Evolutionary conservation across 2,329 filamentous ascomycete genomes (phyloP).

Genomic region (Trichoderma arundinaceum): DNA sequence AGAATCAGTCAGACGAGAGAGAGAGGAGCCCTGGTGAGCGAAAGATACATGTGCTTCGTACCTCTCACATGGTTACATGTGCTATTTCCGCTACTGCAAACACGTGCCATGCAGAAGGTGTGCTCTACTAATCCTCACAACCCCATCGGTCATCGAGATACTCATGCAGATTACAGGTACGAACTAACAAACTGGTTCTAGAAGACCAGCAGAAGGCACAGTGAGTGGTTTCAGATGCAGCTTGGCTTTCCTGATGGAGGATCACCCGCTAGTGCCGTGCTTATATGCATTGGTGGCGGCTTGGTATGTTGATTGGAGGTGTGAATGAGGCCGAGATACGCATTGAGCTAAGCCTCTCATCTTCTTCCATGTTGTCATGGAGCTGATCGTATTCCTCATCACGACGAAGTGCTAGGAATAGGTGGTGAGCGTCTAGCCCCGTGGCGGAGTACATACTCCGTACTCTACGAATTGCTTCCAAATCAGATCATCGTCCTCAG

Average conservation of each 20-base stretch:
- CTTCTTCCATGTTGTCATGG: not conserved
- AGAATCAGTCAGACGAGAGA: not conserved
- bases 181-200: slow-evolving; percentile 3
- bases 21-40: not conserved
- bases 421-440: not conserved
- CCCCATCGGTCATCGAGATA: not conserved
- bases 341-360: not conserved
- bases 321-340: slow-evolving; percentile 13
- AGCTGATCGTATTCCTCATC: not conserved
- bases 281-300: slow-evolving; percentile 14
- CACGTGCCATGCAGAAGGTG: not conserved
- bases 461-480: not conserved
- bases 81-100: not conserved
- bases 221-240: slow-evolving; percentile 2
- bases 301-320: not conserved
- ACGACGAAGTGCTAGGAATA: not conserved
- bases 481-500: not conserved
- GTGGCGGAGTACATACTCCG: not conserved
- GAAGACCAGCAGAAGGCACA: slow-evolving; percentile 3
- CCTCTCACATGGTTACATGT: not conserved
- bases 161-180: not conserved
- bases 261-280: slow-evolving; percentile 11
- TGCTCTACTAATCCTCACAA: not conserved
- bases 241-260: slow-evolving; percentile 14
- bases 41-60: not conserved